These are phyloP conservation scores for Lepidium sativum DNA, from an alignment of 345 rosid species.

Conservation along the genomic window DNA sequence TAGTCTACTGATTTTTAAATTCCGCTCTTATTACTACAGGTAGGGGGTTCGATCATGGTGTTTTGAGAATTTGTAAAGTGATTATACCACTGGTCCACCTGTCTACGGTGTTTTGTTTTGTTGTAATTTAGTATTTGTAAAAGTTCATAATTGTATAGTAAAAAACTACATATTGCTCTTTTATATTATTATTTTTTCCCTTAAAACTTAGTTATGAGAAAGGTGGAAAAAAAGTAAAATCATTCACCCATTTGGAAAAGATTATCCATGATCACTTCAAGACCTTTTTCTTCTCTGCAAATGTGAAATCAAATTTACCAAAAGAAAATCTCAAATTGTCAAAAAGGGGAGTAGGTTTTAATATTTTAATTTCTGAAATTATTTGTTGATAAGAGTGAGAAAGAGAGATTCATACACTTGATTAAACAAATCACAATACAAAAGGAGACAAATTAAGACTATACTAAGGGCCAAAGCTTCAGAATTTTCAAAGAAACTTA, in stretches of 20 bases:
- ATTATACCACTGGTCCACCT: too few species aligned
- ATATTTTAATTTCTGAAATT: not conserved
- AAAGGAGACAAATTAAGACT: constrained; percentile 9
- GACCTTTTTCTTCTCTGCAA: not conserved
- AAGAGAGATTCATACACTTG: constrained; percentile 20
- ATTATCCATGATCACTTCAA: constrained; percentile 8
- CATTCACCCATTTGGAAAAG: constrained; percentile 9
- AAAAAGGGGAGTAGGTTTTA: constrained; percentile 3
- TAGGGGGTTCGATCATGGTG: too few species aligned
- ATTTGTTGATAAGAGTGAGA: constrained; percentile 7
- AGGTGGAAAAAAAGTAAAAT: not conserved
- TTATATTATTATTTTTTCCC: not conserved
- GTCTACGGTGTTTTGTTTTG: too few species aligned
- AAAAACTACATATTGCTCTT: not conserved
- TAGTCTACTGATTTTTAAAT: too few species aligned
- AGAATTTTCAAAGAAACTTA: constrained; percentile 23
- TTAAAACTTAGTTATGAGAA: not conserved
- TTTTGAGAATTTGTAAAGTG: too few species aligned
- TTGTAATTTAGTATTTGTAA: not conserved
- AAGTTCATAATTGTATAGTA: not conserved
- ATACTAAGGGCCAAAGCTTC: constrained; percentile 18
- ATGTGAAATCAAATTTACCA: constrained; percentile 14
- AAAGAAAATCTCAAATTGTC: constrained; percentile 3
- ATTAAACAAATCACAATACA: constrained; percentile 21
- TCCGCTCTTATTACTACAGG: too few species aligned